Evolutionary conservation across 2,329 filamentous ascomycete genomes (phyloP).

Genomic region (Ophiostoma sp.): DNA sequence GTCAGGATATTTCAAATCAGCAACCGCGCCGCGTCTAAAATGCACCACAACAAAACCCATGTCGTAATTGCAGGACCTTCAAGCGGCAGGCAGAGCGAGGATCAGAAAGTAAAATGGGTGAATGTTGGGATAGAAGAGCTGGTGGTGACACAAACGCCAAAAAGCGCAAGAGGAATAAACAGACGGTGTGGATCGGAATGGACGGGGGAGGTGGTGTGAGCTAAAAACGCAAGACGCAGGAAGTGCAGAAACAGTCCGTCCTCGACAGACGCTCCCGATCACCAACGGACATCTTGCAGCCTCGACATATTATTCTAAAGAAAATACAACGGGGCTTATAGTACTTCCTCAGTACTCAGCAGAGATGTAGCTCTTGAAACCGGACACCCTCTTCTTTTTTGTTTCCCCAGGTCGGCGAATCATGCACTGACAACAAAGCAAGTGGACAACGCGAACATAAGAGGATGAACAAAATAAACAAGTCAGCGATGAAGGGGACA

Average conservation of each 20-base stretch:
- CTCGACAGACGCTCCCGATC: neutral
- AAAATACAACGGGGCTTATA: no score
- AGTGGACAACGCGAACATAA: neutral
- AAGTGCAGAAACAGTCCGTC: neutral
- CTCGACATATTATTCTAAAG: no score
- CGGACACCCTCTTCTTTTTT: neutral
- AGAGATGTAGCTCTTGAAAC: neutral
- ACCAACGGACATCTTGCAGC: neutral
- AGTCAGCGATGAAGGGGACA: neutral
- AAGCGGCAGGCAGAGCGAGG: neutral
- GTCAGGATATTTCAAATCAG: neutral
- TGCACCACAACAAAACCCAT: neutral
- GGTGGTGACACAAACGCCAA: conserved; percentile 4
- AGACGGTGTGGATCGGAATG: neutral
- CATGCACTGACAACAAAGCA: conserved; percentile 23
- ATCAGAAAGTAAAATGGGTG: neutral
- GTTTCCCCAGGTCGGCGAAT: neutral
- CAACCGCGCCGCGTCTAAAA: neutral
- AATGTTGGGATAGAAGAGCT: neutral
- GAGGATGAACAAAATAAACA: neutral
- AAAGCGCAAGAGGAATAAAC: neutral
- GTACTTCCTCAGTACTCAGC: no score
- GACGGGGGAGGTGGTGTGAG: neutral
- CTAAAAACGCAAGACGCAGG: neutral
- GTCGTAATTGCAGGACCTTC: neutral